phyloP scores from a whole-genome alignment of 768 basidiomycete genomes.

The Suillus subaureus region DNA sequence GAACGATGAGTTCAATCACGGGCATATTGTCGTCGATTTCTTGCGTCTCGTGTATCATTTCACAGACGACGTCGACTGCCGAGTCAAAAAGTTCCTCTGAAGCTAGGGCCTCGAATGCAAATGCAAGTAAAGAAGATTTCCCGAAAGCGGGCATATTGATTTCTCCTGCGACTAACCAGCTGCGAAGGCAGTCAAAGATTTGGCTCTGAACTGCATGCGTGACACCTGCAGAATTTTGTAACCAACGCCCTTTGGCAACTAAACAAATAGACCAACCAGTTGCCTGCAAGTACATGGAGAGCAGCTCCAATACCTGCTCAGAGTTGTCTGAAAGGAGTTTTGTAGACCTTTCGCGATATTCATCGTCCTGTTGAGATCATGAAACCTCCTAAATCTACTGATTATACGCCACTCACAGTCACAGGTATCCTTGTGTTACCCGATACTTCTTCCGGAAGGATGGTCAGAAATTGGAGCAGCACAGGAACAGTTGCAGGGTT shows the following conservation, averaged over 20 bases:
- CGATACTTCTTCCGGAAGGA: slow-evolving; percentile 87
- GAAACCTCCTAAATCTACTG: slow-evolving; percentile 13
- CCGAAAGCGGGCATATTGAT: slow-evolving; percentile 64
- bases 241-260: not conserved
- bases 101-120: slow-evolving; percentile 80
- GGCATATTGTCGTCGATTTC: slow-evolving; percentile 94
- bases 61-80: slow-evolving; percentile 90
- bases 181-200: slow-evolving; percentile 81
- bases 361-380: slow-evolving; percentile 59
- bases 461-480: slow-evolving; percentile 85
- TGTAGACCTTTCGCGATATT: slow-evolving; percentile 64
- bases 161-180: slow-evolving; percentile 91
- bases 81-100: slow-evolving; percentile 90
- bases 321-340: slow-evolving; percentile 70
- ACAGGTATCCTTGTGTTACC: slow-evolving; percentile 87
- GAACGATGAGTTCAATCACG: slow-evolving; percentile 86
- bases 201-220: slow-evolving; percentile 77
- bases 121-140: slow-evolving; percentile 77
- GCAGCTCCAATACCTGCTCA: slow-evolving; percentile 69
- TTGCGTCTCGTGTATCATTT: slow-evolving; percentile 97
- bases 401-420: slow-evolving; percentile 61
- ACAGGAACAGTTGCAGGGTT: slow-evolving; percentile 83
- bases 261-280: slow-evolving; percentile 55
- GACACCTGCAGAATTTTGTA: slow-evolving; percentile 58
- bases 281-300: slow-evolving; percentile 89